Base-by-base conservation (phyloP, 2,329 filamentous ascomycete genomes). In the Calonectria pseudoreteaudii region DNA sequence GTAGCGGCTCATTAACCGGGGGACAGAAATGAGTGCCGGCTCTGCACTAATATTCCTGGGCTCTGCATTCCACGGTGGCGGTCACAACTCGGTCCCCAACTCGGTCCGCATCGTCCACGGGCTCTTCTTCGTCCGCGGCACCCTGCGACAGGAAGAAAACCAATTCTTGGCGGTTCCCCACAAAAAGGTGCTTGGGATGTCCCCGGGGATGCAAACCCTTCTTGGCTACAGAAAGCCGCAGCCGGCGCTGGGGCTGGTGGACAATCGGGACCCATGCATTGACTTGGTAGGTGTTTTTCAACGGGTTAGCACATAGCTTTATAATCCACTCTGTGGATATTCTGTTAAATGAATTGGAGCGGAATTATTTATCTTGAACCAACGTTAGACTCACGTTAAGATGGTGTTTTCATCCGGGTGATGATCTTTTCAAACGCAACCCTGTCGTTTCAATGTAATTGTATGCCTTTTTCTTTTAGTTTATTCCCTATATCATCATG, bases 211-310 rank as follows among this genome's bases (percentile, higher is more conserved):
- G 65, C 49, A 41, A 16, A 28, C 30, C 20, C 65, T 68, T 34
- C 36, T 68, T 3, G 65, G 65, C 1, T 68, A 68, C 26, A 68
- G 56, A 18, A 68, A 68, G 26, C 65, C 65, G n/a, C 49, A 44
- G 4, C 23, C 65, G 3, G 47, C 47, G 14, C 36, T 68, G 18
- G 65, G 65, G 13, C 31, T 68, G n/a, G 65, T 68, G 16, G 47
- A 68, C 23, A 68, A 68, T 44, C 23, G 65, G 18, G 65, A 68
- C 7, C 65, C 65, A 8, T 52, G 47, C 20, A 36, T 7, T 9
- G 36, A 68, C n/a, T 26, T 68, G 9, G 50, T 18, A 2, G 50
- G 47, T n/a, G 65, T 68, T 23, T 68, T 68, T 18, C 44, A 52
- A n/a, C 28, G 26, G n/a, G 23, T 64, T 14, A 31, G n/a, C 18